Percentiles rank a stretch among this genome's conserved stretches.
Evolutionary conservation across 768 basidiomycete genomes (phyloP).

Genomic region (Albatrellus ellisii): DNA sequence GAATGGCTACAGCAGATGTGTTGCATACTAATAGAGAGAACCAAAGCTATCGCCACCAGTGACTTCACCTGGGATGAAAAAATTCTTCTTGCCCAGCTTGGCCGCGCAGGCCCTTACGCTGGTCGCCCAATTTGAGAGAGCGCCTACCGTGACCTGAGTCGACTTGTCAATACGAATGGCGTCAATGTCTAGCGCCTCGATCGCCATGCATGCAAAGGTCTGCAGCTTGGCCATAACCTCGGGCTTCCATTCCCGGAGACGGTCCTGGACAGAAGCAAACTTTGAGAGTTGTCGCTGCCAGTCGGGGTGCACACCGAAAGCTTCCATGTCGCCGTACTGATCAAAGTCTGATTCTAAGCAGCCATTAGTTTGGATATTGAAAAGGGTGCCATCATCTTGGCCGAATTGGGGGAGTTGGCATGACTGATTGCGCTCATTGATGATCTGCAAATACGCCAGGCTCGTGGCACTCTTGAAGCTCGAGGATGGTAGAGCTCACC

Average conservation of each 20-base stretch:
- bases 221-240: conserved; percentile 66
- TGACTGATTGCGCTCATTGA: conserved; percentile 58
- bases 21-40: conserved; percentile 64
- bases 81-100: conserved; percentile 66
- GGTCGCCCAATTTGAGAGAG: conserved; percentile 63
- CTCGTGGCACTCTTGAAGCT: conserved; percentile 3
- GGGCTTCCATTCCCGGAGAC: conserved; percentile 86
- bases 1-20: neutral
- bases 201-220: conserved; percentile 73
- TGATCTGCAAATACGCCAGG: conserved; percentile 27
- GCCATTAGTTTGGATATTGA: conserved; percentile 47
- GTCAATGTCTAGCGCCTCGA: conserved; percentile 82
- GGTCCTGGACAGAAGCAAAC: conserved; percentile 93
- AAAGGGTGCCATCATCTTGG: conserved; percentile 56
- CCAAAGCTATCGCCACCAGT: conserved; percentile 92
- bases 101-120: conserved; percentile 65
- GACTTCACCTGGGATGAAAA: conserved; percentile 86
- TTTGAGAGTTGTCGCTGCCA: conserved; percentile 92
- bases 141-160: conserved; percentile 80
- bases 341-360: conserved; percentile 83
- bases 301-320: conserved; percentile 91
- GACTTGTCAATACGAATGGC: conserved; percentile 94
- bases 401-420: conserved; percentile 74
- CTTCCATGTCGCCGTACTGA: conserved; percentile 94
- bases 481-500: conserved; percentile 24